phyloP scores from a whole-genome alignment of 768 basidiomycete genomes.

The Filobasidium floriforme region DNA sequence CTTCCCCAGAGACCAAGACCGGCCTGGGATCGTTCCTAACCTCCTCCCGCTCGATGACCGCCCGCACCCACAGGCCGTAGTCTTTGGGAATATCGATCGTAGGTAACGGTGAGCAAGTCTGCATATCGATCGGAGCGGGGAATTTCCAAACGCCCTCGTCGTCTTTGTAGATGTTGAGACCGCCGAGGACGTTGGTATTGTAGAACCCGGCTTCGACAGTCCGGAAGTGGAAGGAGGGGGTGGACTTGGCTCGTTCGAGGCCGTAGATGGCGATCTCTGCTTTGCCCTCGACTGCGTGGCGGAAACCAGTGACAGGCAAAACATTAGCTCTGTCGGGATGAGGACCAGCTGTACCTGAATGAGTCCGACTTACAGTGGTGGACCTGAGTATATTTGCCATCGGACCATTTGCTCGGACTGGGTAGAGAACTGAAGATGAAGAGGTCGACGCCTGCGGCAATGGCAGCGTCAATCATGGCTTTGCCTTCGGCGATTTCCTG shows the following conservation, averaged over 20 bases:
- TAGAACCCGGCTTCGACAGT: slow-evolving; percentile 17
- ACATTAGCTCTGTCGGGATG: neutral
- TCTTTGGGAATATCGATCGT: slow-evolving; percentile 17
- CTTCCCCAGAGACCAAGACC: neutral
- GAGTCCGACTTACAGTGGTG: slow-evolving; percentile 20
- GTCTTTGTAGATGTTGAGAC: slow-evolving; percentile 1
- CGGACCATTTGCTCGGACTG: neutral
- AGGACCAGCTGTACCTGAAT: too few species aligned
- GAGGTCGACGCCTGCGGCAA: slow-evolving; percentile 23
- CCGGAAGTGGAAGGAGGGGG: slow-evolving; percentile 7
- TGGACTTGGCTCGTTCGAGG: neutral
- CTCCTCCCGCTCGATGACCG: slow-evolving; percentile 14
- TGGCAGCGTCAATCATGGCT: slow-evolving; percentile 25
- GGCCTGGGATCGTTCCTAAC: slow-evolving; percentile 8
- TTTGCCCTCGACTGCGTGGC: slow-evolving; percentile 7
- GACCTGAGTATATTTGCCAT: slow-evolving; percentile 5
- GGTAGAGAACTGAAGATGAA: slow-evolving; percentile 26
- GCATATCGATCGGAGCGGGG: neutral
- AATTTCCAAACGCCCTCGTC: slow-evolving; percentile 2
- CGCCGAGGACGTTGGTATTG: slow-evolving; percentile 13
- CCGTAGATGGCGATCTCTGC: slow-evolving; percentile 7
- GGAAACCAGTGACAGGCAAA: neutral
- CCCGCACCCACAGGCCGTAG: slow-evolving; percentile 12
- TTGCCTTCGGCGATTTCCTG: slow-evolving; percentile 25
- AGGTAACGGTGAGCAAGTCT: neutral